phyloP scores from a whole-genome alignment of 1,284 basidiomycete species.

The Trichosporon coremiiforme region DNA sequence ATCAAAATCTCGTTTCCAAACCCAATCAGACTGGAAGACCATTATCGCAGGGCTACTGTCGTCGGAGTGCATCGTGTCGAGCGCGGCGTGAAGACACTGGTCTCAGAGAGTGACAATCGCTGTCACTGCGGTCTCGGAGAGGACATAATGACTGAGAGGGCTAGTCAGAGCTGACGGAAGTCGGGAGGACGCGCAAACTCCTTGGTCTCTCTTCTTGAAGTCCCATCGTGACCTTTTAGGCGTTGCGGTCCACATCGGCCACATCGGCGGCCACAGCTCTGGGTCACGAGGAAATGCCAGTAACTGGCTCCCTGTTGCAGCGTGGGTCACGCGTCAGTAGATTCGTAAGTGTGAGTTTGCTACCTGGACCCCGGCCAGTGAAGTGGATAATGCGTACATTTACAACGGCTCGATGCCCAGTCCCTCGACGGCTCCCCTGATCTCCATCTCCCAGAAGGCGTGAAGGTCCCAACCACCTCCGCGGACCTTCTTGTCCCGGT shows the following conservation, averaged over 20 bases:
- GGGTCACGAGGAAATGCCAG: too few relatives aligned
- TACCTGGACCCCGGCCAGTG: too few relatives aligned
- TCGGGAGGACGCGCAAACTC: too few relatives aligned
- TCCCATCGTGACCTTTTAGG: too few relatives aligned
- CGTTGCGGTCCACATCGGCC: too few relatives aligned
- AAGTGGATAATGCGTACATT: constrained; percentile 14
- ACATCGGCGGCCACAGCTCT: too few relatives aligned
- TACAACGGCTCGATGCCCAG: constrained; percentile 57
- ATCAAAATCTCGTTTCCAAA: background rate
- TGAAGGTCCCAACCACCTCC: constrained; percentile 80
- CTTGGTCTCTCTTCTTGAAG: too few relatives aligned
- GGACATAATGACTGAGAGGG: background rate
- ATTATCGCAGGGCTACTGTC: too few relatives aligned
- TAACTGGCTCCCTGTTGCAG: too few relatives aligned
- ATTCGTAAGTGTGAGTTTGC: too few relatives aligned
- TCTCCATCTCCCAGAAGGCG: constrained; percentile 83
- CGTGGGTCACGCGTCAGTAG: too few relatives aligned
- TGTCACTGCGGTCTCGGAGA: background rate
- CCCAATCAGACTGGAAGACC: background rate
- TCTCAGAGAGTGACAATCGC: background rate
- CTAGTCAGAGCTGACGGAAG: too few relatives aligned
- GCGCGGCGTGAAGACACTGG: background rate
- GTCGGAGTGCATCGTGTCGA: background rate
- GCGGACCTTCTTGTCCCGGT: constrained; percentile 75
- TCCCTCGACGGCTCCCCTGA: constrained; percentile 73